phyloP scores from a whole-genome alignment of 2,329 filamentous ascomycete species.

The Diplodia corticola region DNA sequence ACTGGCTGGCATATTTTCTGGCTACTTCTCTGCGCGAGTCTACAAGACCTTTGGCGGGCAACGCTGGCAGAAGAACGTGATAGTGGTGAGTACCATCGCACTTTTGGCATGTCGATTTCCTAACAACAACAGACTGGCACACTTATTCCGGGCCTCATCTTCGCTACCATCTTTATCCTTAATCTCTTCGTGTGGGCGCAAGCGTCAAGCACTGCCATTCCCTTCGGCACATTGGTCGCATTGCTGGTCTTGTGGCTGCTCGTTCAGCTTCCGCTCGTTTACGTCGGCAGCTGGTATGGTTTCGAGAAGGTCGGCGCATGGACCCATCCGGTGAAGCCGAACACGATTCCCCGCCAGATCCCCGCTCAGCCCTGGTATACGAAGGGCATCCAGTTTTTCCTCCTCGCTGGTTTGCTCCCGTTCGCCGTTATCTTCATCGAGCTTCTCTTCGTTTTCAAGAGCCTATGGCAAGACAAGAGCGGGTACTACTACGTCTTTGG shows the following conservation, averaged over 20 bases:
- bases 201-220: conserved; percentile 82
- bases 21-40: conserved; percentile 80
- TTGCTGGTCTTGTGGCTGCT: conserved; percentile 79
- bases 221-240: conserved; percentile 74
- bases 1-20: conserved; percentile 79
- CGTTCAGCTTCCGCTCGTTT: conserved; percentile 82
- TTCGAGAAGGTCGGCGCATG: conserved; percentile 67
- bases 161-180: conserved; percentile 72
- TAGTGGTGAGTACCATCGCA: conserved; percentile 41
- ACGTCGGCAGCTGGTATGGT: conserved; percentile 76
- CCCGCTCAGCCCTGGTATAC: conserved; percentile 76
- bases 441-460: conserved; percentile 82
- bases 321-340: conserved; percentile 81
- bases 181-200: conserved; percentile 91
- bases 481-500: conserved; percentile 93
- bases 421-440: conserved; percentile 90
- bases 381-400: conserved; percentile 60
- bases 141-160: conserved; percentile 76
- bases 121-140: conserved; percentile 59
- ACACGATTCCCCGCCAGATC: conserved; percentile 69
- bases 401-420: conserved; percentile 75
- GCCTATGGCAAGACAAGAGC: conserved; percentile 85
- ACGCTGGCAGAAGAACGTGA: conserved; percentile 72
- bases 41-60: conserved; percentile 81
- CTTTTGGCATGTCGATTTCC: conserved; percentile 28